Percentiles rank a stretch among this genome's conserved stretches.
Evolutionary conservation across 1,284 basidiomycete genomes (phyloP).

Genomic region (Moesziomyces antarcticus): DNA sequence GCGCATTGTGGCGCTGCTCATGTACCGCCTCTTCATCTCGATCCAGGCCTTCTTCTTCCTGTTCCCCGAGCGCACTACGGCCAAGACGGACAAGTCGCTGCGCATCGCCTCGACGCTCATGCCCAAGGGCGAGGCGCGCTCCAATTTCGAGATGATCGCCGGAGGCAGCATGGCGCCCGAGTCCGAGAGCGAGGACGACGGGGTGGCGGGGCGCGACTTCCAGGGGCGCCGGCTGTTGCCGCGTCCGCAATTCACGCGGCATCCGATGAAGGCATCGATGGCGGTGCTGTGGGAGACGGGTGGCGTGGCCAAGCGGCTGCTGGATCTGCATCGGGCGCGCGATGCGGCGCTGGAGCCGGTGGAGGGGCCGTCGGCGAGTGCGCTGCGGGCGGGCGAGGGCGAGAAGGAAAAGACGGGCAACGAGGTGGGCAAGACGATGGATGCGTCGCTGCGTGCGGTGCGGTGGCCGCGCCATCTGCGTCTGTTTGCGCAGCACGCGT

Average conservation of each 20-base stretch:
- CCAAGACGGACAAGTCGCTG: conserved; percentile 44
- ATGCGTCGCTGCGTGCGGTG: conserved; percentile 44
- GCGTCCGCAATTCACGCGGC: conserved; percentile 42
- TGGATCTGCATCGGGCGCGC: conserved; percentile 36
- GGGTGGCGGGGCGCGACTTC: conserved; percentile 31
- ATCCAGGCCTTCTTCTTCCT: conserved; percentile 48
- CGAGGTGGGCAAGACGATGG: conserved; percentile 50
- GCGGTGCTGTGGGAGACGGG: conserved; percentile 48
- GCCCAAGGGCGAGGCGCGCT: conserved; percentile 39
- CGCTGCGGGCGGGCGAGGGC: conserved; percentile 16
- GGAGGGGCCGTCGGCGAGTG: conserved; percentile 17
- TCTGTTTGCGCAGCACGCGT: conserved; percentile 52
- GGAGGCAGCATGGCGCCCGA: conserved; percentile 27
- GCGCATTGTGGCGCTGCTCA: conserved; percentile 41
- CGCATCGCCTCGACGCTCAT: conserved; percentile 48
- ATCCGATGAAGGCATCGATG: conserved; percentile 51
- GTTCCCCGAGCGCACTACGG: conserved; percentile 37
- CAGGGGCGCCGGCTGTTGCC: conserved; percentile 38
- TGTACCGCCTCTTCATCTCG: conserved; percentile 49
- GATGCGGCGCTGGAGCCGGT: conserved; percentile 41
- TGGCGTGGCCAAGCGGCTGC: conserved; percentile 27
- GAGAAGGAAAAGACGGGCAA: conserved; percentile 55
- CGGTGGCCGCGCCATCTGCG: conserved; percentile 56
- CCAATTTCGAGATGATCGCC: conserved; percentile 50
- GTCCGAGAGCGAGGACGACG: conserved; percentile 45